Evolutionary conservation across 306 rosid species (phyloP).

Genomic region (Cucumis hystrix): DNA sequence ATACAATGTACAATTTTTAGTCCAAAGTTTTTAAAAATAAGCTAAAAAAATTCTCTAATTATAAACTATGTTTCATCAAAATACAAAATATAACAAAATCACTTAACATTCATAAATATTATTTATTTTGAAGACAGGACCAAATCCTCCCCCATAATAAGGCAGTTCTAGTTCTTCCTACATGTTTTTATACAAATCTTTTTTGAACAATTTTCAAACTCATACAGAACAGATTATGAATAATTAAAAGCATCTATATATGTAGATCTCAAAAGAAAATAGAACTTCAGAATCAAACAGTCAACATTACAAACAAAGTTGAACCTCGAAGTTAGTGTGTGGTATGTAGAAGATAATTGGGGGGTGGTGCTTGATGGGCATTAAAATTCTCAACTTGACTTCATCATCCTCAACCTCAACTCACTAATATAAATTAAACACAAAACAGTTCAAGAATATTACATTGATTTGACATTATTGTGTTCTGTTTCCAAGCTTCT

Average conservation of each 20-base stretch:
- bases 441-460: not conserved
- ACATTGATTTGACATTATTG: not conserved
- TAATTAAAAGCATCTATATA: not conserved
- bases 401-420: not conserved
- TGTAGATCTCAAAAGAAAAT: not conserved
- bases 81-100: too few relatives aligned
- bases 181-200: too few relatives aligned
- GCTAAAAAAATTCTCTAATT: too few relatives aligned
- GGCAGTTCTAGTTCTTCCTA: too few relatives aligned
- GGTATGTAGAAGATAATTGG: not conserved
- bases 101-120: too few relatives aligned
- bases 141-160: too few relatives aligned
- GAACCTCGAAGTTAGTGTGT: not conserved
- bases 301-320: not conserved
- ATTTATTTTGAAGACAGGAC: too few relatives aligned
- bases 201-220: too few relatives aligned
- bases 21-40: too few relatives aligned
- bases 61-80: too few relatives aligned
- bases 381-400: not conserved
- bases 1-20: too few relatives aligned
- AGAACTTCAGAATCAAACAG: not conserved
- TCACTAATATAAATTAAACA: not conserved
- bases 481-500: not conserved
- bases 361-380: not conserved
- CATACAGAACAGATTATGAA: too few relatives aligned